Percentiles rank a stretch among this genome's conserved stretches.
Evolutionary conservation across 306 rosid species (phyloP).

Genomic region (Prunus kanzakura): DNA sequence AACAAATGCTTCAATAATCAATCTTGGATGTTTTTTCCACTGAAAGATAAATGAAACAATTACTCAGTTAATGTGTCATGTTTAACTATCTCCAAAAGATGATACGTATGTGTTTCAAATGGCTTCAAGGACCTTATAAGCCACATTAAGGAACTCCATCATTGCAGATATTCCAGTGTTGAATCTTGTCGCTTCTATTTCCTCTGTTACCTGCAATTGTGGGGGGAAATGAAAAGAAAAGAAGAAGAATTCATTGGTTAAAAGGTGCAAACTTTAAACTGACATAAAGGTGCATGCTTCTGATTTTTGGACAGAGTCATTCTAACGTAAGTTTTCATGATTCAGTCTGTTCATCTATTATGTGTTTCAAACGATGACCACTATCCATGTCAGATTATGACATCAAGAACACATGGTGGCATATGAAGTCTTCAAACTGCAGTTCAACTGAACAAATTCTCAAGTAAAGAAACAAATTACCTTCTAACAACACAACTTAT

Average conservation of each 20-base stretch:
- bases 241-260: constrained; percentile 27
- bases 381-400: background rate
- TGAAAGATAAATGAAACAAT: constrained; percentile 26
- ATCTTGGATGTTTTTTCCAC: constrained; percentile 89
- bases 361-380: background rate
- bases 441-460: background rate
- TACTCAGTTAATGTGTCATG: constrained; percentile 1
- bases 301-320: constrained; percentile 5
- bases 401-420: no score
- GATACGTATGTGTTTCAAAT: no score
- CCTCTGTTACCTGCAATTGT: constrained; percentile 79
- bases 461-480: background rate
- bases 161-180: constrained; percentile 97
- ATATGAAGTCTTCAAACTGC: background rate
- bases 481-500: background rate
- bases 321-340: background rate
- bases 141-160: constrained; percentile 94
- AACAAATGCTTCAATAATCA: constrained; percentile 70
- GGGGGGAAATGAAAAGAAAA: background rate
- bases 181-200: constrained; percentile 88
- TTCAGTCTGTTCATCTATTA: background rate
- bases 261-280: constrained; percentile 8
- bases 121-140: constrained; percentile 59
- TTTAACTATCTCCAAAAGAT: background rate
- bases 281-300: background rate